These are phyloP conservation scores for Przewalskia tangutica DNA, from an alignment of 257 asterid genomes.

Conservation along the genomic window DNA sequence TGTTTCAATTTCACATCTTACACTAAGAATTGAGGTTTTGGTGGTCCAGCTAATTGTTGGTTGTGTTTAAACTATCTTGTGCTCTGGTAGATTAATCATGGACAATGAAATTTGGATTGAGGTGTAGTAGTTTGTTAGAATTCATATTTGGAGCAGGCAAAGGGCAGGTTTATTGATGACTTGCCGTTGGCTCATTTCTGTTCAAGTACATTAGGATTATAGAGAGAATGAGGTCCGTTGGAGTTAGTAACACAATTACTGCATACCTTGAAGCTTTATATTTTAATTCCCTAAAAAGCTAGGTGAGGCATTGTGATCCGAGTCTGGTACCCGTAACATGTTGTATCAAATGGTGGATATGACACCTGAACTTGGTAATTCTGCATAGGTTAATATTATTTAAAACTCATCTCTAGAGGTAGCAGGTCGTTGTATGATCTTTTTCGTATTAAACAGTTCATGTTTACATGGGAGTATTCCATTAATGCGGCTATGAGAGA, in stretches of 20 bases:
- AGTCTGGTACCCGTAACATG: not conserved
- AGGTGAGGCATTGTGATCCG: not conserved
- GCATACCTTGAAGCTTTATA: not conserved
- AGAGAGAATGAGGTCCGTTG: not conserved
- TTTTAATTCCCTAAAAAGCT: not conserved
- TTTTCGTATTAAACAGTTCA: too few relatives aligned
- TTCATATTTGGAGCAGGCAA: not conserved
- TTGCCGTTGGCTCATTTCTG: not conserved
- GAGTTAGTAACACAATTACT: not conserved
- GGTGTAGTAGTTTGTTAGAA: not conserved
- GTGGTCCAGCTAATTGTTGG: not conserved
- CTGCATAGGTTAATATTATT: not conserved
- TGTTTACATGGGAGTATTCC: too few relatives aligned
- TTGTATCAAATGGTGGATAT: not conserved
- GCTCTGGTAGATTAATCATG: not conserved
- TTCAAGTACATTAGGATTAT: not conserved
- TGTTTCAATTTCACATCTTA: not conserved
- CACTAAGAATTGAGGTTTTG: not conserved
- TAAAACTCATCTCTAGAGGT: not conserved
- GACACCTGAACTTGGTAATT: not conserved
- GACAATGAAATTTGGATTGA: not conserved
- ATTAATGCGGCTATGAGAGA: too few relatives aligned
- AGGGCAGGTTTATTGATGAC: not conserved
- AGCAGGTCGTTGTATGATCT: too few relatives aligned
- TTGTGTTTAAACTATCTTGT: not conserved